These are phyloP conservation scores for Naganishia liquefaciens DNA, from an alignment of 1,284 basidiomycete genomes.

Conservation along the genomic window DNA sequence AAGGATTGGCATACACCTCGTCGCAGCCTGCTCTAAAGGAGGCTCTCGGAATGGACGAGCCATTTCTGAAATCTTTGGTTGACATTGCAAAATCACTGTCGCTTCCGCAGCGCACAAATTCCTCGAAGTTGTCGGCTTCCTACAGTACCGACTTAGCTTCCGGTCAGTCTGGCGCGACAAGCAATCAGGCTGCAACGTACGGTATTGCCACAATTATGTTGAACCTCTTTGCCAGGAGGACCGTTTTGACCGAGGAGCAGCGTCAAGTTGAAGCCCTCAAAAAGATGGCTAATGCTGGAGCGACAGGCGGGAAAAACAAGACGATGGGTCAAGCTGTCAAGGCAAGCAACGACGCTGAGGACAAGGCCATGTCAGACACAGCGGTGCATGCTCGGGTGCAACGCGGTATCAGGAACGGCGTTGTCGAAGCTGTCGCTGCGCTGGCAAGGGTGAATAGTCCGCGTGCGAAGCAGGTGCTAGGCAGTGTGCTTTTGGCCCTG, in stretches of 20 bases:
- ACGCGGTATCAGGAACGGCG: slow-evolving; percentile 63
- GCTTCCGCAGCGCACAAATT: not conserved
- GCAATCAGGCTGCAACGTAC: slow-evolving; percentile 63
- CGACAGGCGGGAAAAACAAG: slow-evolving; percentile 57
- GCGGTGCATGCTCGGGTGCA: slow-evolving; percentile 65
- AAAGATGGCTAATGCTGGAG: slow-evolving; percentile 58
- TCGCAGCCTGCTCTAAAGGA: slow-evolving; percentile 27
- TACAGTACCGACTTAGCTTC: slow-evolving; percentile 24
- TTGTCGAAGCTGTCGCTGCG: slow-evolving; percentile 64
- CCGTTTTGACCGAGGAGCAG: slow-evolving; percentile 73
- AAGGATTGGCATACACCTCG: slow-evolving; percentile 33
- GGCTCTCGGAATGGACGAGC: slow-evolving; percentile 9
- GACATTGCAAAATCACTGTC: slow-evolving; percentile 19
- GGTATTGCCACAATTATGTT: slow-evolving; percentile 72
- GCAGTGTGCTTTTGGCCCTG: slow-evolving; percentile 67
- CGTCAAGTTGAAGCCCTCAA: slow-evolving; percentile 73
- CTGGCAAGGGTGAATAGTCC: slow-evolving; percentile 58
- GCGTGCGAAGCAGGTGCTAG: slow-evolving; percentile 52
- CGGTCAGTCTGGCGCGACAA: slow-evolving; percentile 29
- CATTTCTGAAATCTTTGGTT: slow-evolving; percentile 25
- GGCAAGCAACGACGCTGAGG: slow-evolving; percentile 27
- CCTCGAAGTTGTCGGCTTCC: slow-evolving; percentile 28
- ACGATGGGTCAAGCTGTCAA: slow-evolving; percentile 36
- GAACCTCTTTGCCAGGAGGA: slow-evolving; percentile 71
- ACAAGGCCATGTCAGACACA: slow-evolving; percentile 57